Evolutionary conservation across 352 stramenopile genomes (phyloP), one percentile per base, ranked within the genome.

Genomic region (Pythium scleroteichum): DNA sequence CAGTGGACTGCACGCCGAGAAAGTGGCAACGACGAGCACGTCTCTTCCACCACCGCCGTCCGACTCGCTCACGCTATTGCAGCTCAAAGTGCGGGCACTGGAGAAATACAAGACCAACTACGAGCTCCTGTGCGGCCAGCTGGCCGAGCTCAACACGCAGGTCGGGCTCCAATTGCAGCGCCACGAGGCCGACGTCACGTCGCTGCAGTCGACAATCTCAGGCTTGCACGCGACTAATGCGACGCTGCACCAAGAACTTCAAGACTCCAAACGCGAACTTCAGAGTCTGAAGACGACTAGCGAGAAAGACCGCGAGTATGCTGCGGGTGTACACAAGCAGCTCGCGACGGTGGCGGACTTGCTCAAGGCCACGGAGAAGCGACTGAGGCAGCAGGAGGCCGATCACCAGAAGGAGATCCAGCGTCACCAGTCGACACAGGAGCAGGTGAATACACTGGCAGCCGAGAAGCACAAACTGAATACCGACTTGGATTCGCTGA

Each of bases 71-170:
- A 42, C 50, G 22, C 35, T 73, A 22, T 41, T 89, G 27, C 72
- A 79, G 33, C 65, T 87, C 38, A 71, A 85, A 35, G 68, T 87
- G 52, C 71, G 68, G 1, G 64, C 75, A 17, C 68, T 92, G 45
- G 68, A 78, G 35, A 87, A 87, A 59, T 92, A 92, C 69, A 92
- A 89, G 46, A 41, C 51, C 65, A 92, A 88, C 74, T 92, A 92
- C 64, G 78, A 92, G 57, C 58, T 89, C 42, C 65, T 90, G 33
- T 92, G 82, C 53, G 74, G 76, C 8, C 80, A 92, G 47, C 39
- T 92, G 39, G 68, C 69, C 10, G 80, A 88, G 52, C 72, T 92
- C 23, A 92, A 90, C 55, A 69, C 72, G 2, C 82, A 92, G 64
- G 76, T 92, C 44, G 78, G 76, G 0, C 64, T 88, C 17, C 79